Evolutionary conservation across 1,139 yeast genomes (phyloP), one percentile per base, ranked within the genome.

Genomic region (Cylindricascospora bacillispora): DNA sequence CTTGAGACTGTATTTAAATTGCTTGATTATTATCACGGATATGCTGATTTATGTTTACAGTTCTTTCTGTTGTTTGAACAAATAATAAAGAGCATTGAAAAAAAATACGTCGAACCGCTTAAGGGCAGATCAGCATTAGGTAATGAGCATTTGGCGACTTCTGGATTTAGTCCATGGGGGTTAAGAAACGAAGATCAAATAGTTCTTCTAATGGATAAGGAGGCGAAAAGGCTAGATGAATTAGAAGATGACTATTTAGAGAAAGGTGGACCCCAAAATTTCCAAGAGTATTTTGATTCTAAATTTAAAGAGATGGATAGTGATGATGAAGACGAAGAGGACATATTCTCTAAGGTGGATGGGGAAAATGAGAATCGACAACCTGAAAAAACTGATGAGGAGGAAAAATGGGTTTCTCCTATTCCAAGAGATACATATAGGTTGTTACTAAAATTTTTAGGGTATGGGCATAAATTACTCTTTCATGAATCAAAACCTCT

Each of bases 1-100:
- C 59, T 86, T 6, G 68, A 73, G 22, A 73, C 85, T 9, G 66
- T 83, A 41, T 82, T 89, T 52, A 72, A 75, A 7, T 57, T 85
- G 20, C 62, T 89, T 29, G 97, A 89, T 52, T 64, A 74, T 25
- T 86, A 77, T 44, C 94, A 86, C 56, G 93, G 92, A 0, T 86
- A 89, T 50, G 59, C 73, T 1, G 60, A 63, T 11, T 57, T 89
- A 14, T 75, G 82, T 28, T 75, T 76, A 35, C 85, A 85, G 1
- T 75, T 83, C 35, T 81, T 86, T 40, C 57, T 67, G 5, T 77
- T 82, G 0, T 81, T 86, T 44, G 69, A 67, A 28, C 75, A 78
- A 12, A 55, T 86, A 2, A 63, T 76, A 2, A 56, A 57, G 12
- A 81, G 78, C 44, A 62, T 78, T 9, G 53, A 56, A 14, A 50